A percentile compares a stretch with the other conserved stretches of the same genome.
Evolutionary conservation across 495 filamentous ascomycete genomes (phyloP).

Genomic region (Xylaria castorea): DNA sequence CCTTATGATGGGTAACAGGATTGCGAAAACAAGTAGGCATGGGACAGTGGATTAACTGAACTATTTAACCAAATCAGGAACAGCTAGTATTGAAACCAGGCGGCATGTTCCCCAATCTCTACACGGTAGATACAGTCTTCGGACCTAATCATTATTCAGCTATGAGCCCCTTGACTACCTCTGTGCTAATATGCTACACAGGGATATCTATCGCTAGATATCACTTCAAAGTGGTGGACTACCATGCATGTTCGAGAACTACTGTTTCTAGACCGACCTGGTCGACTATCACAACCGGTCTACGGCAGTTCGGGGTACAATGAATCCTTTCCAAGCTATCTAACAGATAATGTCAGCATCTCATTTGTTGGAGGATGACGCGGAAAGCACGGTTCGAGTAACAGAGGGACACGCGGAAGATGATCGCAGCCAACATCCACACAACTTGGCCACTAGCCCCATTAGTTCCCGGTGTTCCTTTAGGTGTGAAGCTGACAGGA

Average conservation of each 20-base stretch:
- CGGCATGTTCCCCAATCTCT: neutral
- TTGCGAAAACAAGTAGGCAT: slow-evolving; percentile 1
- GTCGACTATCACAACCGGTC: slow-evolving; percentile 24
- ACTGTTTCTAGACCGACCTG: slow-evolving; percentile 24
- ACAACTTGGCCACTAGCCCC: slow-evolving; percentile 25
- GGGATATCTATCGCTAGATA: slow-evolving; percentile 22
- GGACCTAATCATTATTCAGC: neutral
- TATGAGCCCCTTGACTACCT: slow-evolving; percentile 24
- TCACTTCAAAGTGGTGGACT: slow-evolving; percentile 17
- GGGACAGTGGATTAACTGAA: neutral
- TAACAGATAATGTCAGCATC: slow-evolving; percentile 24
- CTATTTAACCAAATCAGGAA: slow-evolving; percentile 23
- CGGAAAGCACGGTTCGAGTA: slow-evolving; percentile 24
- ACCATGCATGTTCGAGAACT: slow-evolving; percentile 24
- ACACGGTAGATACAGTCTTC: slow-evolving; percentile 5
- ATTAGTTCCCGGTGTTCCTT: slow-evolving; percentile 17
- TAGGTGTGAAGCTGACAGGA: slow-evolving; percentile 28
- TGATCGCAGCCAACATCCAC: slow-evolving; percentile 26
- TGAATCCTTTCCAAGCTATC: slow-evolving; percentile 17
- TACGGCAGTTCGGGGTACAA: slow-evolving; percentile 11
- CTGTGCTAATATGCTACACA: neutral
- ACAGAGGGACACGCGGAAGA: slow-evolving; percentile 24
- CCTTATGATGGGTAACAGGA: slow-evolving; percentile 14
- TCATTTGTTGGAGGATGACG: slow-evolving; percentile 23
- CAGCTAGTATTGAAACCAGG: neutral